Evolutionary conservation across 306 rosid genomes (phyloP).

Genomic region (Chamaecrista fasciculata): DNA sequence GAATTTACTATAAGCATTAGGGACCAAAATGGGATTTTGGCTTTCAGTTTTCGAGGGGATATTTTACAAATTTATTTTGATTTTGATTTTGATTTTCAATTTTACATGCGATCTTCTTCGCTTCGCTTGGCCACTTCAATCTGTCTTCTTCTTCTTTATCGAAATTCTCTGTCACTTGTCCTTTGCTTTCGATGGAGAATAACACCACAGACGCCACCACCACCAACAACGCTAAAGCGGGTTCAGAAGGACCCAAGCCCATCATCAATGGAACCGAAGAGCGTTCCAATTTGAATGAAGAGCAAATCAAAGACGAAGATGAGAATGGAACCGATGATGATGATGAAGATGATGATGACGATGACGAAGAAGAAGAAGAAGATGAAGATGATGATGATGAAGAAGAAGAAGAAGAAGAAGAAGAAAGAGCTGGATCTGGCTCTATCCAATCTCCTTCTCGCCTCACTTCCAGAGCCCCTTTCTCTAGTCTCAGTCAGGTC

Average conservation of each 20-base stretch:
- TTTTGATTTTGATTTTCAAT: too few species aligned
- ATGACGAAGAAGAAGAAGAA: background rate
- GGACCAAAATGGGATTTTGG: too few species aligned
- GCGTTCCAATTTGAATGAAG: constrained; percentile 31
- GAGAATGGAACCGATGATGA: background rate
- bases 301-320: constrained; percentile 5
- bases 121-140: background rate
- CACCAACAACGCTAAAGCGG: constrained; percentile 34
- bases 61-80: too few species aligned
- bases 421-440: constrained; percentile 30
- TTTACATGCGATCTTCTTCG: background rate
- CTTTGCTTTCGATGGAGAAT: constrained; percentile 34
- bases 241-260: constrained; percentile 30
- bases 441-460: background rate
- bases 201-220: constrained; percentile 9
- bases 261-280: constrained; percentile 22
- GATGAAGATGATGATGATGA: background rate
- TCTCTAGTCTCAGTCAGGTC: constrained; percentile 64
- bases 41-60: too few species aligned
- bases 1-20: too few species aligned
- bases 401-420: background rate
- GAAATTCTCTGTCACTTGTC: background rate
- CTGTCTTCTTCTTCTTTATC: background rate
- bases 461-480: constrained; percentile 57
- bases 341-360: background rate